These are phyloP conservation scores for Leishmania tarentolae DNA, from an alignment of 208 protist species.

Conservation along the genomic window DNA sequence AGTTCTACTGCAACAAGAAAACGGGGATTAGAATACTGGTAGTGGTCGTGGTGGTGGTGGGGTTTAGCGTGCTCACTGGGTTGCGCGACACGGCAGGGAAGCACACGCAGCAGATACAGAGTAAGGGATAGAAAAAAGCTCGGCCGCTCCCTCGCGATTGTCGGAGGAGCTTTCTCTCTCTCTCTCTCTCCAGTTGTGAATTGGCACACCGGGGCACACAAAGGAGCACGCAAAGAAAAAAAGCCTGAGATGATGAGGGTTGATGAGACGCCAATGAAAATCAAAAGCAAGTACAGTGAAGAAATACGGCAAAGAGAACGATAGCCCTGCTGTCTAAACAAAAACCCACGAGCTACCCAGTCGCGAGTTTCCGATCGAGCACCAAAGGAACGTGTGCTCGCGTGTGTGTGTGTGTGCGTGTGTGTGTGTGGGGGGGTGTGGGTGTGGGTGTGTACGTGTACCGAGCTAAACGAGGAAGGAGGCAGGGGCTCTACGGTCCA, in stretches of 20 bases:
- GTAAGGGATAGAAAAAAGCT: background rate
- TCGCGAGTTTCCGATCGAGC: background rate
- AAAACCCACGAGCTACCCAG: background rate
- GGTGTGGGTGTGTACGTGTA: too few relatives aligned
- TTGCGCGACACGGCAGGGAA: background rate
- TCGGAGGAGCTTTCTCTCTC: background rate
- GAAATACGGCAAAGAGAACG: background rate
- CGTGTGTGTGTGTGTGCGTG: background rate
- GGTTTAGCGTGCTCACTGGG: background rate
- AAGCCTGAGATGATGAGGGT: background rate
- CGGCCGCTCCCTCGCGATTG: background rate
- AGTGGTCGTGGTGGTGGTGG: background rate
- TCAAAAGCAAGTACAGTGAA: background rate
- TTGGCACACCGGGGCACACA: background rate
- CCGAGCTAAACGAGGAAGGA: background rate
- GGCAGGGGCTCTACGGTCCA: background rate
- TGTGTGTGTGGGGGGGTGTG: background rate
- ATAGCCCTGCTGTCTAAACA: background rate
- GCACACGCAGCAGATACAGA: background rate
- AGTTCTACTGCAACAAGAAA: background rate
- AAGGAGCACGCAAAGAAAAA: background rate
- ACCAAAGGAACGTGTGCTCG: background rate
- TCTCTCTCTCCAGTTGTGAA: background rate
- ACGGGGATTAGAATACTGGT: background rate
- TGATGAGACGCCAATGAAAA: background rate